A percentile compares a stretch with the other conserved stretches of the same genome.
These are phyloP conservation scores for Elongisporangium senticosum DNA, from an alignment of 352 stramenopile genomes.

Conservation along the genomic window DNA sequence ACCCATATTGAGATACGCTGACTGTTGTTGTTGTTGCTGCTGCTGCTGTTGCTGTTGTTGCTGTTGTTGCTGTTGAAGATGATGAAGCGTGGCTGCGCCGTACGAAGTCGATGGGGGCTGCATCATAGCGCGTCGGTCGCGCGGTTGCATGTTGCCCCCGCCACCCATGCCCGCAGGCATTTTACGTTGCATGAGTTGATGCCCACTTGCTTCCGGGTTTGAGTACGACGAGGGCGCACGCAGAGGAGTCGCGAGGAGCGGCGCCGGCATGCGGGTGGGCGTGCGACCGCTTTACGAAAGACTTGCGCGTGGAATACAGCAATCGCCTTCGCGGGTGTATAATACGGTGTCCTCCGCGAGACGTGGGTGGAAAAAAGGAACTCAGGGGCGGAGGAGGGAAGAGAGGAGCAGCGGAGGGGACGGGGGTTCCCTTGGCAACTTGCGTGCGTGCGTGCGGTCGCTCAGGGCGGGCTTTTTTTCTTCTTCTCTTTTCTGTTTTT, in stretches of 20 bases:
- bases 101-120: neutral
- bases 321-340: neutral
- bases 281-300: neutral
- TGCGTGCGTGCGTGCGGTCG: neutral
- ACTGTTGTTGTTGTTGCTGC: slow-evolving; percentile 5
- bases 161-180: neutral
- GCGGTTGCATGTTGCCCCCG: neutral
- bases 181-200: neutral
- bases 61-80: neutral
- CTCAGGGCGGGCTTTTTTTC: neutral
- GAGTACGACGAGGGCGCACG: neutral
- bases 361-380: neutral
- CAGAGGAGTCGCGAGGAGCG: neutral
- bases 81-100: neutral
- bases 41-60: slow-evolving; percentile 12
- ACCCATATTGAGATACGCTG: slow-evolving; percentile 18
- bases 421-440: neutral
- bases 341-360: neutral
- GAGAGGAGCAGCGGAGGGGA: neutral
- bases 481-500: slow-evolving; percentile 1
- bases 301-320: neutral
- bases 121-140: neutral
- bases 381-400: neutral
- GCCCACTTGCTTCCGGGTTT: neutral
- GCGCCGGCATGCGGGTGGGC: neutral